phyloP scores from a whole-genome alignment of 1,284 basidiomycete species.

The Apiotrichum veenhuisii region DNA sequence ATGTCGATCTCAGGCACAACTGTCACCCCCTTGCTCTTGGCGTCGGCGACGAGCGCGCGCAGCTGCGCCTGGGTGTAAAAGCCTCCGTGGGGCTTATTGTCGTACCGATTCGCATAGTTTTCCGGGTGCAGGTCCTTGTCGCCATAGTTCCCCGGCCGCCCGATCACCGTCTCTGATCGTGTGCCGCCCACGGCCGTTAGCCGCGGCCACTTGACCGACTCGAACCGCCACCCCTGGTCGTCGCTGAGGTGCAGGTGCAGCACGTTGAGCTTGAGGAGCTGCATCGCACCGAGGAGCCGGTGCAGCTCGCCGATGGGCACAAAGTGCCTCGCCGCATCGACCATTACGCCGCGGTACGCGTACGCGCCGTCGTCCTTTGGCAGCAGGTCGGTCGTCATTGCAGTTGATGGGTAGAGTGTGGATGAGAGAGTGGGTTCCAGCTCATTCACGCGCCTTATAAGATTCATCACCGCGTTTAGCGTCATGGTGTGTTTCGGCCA shows the following conservation, averaged over 20 bases:
- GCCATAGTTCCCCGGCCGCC: slow-evolving; percentile 8
- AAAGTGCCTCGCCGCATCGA: slow-evolving; percentile 18
- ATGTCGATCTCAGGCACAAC: slow-evolving; percentile 24
- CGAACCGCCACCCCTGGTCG: slow-evolving; percentile 25
- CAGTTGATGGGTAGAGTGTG: no score
- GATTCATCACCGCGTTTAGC: no score
- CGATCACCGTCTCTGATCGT: slow-evolving; percentile 14
- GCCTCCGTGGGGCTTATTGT: slow-evolving; percentile 15
- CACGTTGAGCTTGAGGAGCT: slow-evolving; percentile 16
- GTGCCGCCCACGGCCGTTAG: slow-evolving; percentile 10
- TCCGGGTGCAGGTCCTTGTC: slow-evolving; percentile 18
- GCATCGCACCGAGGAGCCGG: slow-evolving; percentile 15
- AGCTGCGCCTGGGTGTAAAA: slow-evolving; percentile 22
- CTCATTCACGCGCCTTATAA: no score
- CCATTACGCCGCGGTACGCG: slow-evolving; percentile 18
- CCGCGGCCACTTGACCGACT: slow-evolving; percentile 19
- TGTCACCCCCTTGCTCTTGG: slow-evolving; percentile 12
- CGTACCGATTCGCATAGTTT: slow-evolving; percentile 16
- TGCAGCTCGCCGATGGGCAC: slow-evolving; percentile 9
- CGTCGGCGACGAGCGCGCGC: slow-evolving; percentile 11
- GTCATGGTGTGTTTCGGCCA: no score
- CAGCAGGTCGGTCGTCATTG: slow-evolving; percentile 3
- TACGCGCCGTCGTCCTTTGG: slow-evolving; percentile 14
- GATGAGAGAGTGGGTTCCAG: no score
- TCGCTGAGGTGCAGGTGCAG: slow-evolving; percentile 23